Conservation (phyloP, 495 filamentous ascomycete genomes). For the Geoglossum glabrum region DNA sequence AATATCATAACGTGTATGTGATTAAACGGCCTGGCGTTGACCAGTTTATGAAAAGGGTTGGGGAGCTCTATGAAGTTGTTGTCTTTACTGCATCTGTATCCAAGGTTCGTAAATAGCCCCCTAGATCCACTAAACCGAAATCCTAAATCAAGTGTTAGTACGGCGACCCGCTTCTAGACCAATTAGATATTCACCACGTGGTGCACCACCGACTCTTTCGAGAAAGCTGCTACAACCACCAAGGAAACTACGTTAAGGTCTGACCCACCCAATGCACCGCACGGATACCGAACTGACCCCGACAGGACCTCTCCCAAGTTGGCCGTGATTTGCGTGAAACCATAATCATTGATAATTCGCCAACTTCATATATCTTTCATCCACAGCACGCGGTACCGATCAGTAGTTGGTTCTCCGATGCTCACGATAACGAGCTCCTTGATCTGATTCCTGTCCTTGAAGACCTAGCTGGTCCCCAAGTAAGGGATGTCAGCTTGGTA, state of each 20-base stretch:
- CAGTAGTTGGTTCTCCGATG: constrained; percentile 99
- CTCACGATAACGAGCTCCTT: constrained; percentile 96
- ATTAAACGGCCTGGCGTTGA: constrained; percentile 97
- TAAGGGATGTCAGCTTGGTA: constrained; percentile 91
- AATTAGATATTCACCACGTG: constrained; percentile 91
- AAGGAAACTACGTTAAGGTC: constrained; percentile 96
- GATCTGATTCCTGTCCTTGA: constrained; percentile 97
- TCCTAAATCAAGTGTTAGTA: constrained; percentile 37
- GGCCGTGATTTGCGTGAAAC: constrained; percentile 91
- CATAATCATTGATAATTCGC: constrained; percentile 99
- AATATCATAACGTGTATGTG: constrained; percentile 98
- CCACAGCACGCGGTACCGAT: constrained; percentile 98
- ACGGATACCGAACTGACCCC: not conserved
- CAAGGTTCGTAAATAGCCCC: constrained; percentile 43
- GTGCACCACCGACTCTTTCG: constrained; percentile 93
- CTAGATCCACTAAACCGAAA: constrained; percentile 8
- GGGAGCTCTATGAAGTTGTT: constrained; percentile 94
- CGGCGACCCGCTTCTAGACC: constrained; percentile 87
- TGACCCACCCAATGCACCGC: not conserved
- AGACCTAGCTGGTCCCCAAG: constrained; percentile 72
- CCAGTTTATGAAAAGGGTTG: constrained; percentile 95
- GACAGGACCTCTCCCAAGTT: constrained; percentile 78
- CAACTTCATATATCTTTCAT: constrained; percentile 98
- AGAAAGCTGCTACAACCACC: constrained; percentile 98
- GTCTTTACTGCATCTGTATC: constrained; percentile 98